Evolutionary conservation across 495 filamentous ascomycete species (phyloP), one percentile per base, ranked within the genome.

Genomic region (Tetracladium setigerum): DNA sequence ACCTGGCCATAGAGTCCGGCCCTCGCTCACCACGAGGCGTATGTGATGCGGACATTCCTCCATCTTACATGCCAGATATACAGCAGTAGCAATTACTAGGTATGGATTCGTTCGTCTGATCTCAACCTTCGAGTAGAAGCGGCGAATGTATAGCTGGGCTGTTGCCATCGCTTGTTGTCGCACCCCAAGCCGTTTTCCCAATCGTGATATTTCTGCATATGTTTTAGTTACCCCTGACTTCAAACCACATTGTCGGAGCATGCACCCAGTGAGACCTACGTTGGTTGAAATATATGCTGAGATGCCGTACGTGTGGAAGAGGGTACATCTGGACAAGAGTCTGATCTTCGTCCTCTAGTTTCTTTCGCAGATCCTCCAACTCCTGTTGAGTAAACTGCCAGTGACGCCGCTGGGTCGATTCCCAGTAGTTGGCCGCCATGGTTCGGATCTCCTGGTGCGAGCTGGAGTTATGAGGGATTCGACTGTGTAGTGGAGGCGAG

Each of bases 381-480:
- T 84, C 79, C 54, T 84, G 79, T 54, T 84, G 81, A 34, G 89
- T 79, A 68, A 92, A 96, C 48, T 87, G 82, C 94, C 94, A 98
- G 66, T 86, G 76, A 53, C 77, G 79, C 44, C 84, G 78, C 67
- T 98, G 92, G 13, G 89, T 89, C 41, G 91, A 96, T 46, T 84
- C 85, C 92, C 94, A 98, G 67, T 86, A 98, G 65, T 92, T 96
- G 57, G 91, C 87, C 44, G 92, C 89, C 92, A 98, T 98, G 22
- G 22, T 27, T 7, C 22, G 22, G 22, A 27, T 27, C 22, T 27
- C 7, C 22, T 27, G 7, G 22, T 7, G 3, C 22, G 22, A 27
- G 22, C 3, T 3, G 7, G 22, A 27, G 22, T 27, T 27, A 27
- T 27, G 22, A 27, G 22, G 22, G 7, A 27, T 27, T 27, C 22